phyloP scores from a whole-genome alignment of 768 basidiomycete genomes.

The Kwoniella mangroviensis region DNA sequence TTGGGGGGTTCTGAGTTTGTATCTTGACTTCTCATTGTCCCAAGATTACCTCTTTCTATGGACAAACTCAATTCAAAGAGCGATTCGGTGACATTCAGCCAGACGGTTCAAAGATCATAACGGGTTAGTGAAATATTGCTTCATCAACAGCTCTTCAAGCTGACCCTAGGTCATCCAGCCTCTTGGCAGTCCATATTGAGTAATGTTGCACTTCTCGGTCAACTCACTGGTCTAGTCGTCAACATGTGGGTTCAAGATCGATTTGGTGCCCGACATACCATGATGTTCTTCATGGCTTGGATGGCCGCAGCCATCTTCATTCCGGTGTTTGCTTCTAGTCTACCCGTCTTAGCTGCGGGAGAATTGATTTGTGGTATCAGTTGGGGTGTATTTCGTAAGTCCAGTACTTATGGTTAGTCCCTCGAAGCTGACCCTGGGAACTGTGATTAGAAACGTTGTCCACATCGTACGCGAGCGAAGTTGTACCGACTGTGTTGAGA shows the following conservation, averaged over 20 bases:
- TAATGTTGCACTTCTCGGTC: conserved; percentile 51
- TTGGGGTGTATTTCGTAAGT: conserved; percentile 48
- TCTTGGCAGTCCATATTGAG: conserved; percentile 56
- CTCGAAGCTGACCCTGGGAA: neutral
- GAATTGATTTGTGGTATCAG: conserved; percentile 49
- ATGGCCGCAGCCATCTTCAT: conserved; percentile 43
- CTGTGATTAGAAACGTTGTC: conserved; percentile 41
- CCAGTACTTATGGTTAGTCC: neutral
- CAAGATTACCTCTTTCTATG: conserved; percentile 41
- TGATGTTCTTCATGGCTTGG: conserved; percentile 37
- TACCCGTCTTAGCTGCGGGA: conserved; percentile 38
- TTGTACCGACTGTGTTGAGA: conserved; percentile 45
- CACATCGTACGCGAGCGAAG: conserved; percentile 47
- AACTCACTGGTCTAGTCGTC: conserved; percentile 43
- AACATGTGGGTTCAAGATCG: conserved; percentile 30
- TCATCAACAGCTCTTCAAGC: neutral
- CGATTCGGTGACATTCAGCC: conserved; percentile 25
- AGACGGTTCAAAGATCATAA: conserved; percentile 20
- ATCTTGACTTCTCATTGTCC: neutral
- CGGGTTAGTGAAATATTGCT: conserved; percentile 2
- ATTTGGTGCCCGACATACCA: conserved; percentile 38
- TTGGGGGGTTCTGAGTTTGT: neutral
- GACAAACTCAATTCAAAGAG: conserved; percentile 33
- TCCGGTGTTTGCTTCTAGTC: conserved; percentile 26
- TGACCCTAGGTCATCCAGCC: conserved; percentile 30